phyloP scores from a whole-genome alignment of 140 eudicot genomes.

The Cichorium intybus region DNA sequence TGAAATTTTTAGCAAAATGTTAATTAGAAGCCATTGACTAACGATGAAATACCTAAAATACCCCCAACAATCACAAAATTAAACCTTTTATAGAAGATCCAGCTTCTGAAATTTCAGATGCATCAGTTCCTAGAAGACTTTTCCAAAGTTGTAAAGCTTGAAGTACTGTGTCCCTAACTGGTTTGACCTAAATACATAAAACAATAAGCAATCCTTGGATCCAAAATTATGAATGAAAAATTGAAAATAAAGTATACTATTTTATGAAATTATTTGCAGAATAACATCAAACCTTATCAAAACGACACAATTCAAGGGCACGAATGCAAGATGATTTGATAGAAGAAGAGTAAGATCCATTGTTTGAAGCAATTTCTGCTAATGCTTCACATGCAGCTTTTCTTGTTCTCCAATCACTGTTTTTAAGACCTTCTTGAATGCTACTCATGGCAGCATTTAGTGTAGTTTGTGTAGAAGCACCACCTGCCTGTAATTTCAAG shows the following conservation, averaged over 20 bases:
- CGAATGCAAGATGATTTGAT: conserved; percentile 70
- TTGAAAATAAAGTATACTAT: neutral
- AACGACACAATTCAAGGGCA: conserved; percentile 84
- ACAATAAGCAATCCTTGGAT: neutral
- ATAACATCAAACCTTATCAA: conserved; percentile 66
- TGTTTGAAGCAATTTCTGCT: conserved; percentile 70
- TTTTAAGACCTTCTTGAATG: conserved; percentile 83
- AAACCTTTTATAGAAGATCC: conserved; percentile 84
- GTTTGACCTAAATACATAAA: conserved; percentile 74
- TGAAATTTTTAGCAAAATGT: conserved; percentile 42
- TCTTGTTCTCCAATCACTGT: conserved; percentile 85
- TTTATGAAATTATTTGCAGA: neutral
- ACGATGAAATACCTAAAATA: neutral
- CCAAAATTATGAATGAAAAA: conserved; percentile 22
- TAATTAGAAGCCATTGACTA: neutral
- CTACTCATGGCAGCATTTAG: conserved; percentile 68
- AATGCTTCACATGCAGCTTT: conserved; percentile 83
- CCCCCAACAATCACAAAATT: conserved; percentile 5
- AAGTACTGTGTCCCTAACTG: conserved; percentile 81
- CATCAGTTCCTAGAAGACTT: conserved; percentile 53
- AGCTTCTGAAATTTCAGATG: conserved; percentile 76
- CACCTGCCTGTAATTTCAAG: conserved; percentile 72
- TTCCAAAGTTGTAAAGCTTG: conserved; percentile 88
- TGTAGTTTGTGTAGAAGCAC: conserved; percentile 55
- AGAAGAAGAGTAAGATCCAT: conserved; percentile 48